Evolutionary conservation across 2,329 filamentous ascomycete genomes (phyloP), one percentile per base, ranked within the genome.

Genomic region (Apiospora kogelbergensis): DNA sequence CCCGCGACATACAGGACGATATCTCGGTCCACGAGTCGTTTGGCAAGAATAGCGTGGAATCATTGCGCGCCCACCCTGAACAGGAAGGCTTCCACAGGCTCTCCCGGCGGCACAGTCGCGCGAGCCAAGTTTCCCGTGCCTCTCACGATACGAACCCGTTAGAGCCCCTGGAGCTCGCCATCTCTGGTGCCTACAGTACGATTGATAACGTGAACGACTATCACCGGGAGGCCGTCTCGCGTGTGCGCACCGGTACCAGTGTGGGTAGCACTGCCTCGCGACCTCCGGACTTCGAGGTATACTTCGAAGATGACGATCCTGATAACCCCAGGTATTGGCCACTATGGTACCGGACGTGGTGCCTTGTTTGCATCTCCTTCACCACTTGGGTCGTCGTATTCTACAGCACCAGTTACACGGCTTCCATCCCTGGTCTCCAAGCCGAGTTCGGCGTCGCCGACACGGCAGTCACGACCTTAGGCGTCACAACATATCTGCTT

Each of bases 351-450:
- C 77, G 84, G 71, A 70, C 75, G 63, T 85, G 81, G 80, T 77
- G 78, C 67, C 78, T 84, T 66, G 78, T 81, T 80, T 84, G 75
- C 70, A 79, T 85, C 65, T 84, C 83, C 42, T 84, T 81, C 68
- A 81, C 81, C 6, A 82, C 82, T 1, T 85, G 84, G 84, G 79
- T 83, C 24, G 78, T 84, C n/a, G 90, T 94, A 20, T 77, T 94
- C 63, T 93, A 94, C 76, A 93, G 90, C 63, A 96, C 93, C 0
- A 90, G 88, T 66, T 97, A 96, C 77, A 94, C 93, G 0, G 88
- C 90, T 0, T 90, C 90, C 2, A 88, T 92, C 42, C 86, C 88
- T 0, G 90, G 91, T 0, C 88, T 97, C 78, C 88, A 89, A 75
- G 78, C 84, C 17, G 90, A 93, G 66, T 95, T 94, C 73, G 80